Conservation (phyloP, 441 rosid species). For the Kokia cookei region DNA sequence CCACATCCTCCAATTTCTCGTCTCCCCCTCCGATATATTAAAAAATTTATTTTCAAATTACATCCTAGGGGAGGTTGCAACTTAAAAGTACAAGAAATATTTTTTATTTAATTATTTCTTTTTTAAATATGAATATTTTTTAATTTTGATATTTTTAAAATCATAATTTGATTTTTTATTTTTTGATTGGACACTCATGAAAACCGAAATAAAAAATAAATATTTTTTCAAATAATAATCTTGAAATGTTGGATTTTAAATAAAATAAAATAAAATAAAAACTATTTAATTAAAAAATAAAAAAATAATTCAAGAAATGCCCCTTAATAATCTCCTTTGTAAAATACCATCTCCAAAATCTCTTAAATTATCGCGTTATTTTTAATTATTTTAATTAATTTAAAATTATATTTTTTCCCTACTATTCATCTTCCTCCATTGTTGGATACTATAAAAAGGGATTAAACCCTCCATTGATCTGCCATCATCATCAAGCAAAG, state of each 20-base stretch:
- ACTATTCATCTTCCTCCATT: slow-evolving; percentile 12
- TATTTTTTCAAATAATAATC: no score
- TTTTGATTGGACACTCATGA: no score
- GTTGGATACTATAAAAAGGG: slow-evolving; percentile 30
- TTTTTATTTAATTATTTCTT: no score
- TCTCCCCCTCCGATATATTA: background rate
- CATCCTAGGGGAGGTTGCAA: no score
- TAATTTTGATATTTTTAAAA: no score
- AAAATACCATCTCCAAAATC: background rate
- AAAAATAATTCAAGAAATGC: background rate
- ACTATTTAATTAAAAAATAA: background rate
- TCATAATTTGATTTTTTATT: no score
- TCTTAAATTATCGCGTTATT: slow-evolving; percentile 19
- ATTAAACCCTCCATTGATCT: background rate
- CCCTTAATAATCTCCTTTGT: background rate
- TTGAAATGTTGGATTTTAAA: background rate
- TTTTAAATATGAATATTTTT: no score
- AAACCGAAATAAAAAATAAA: no score
- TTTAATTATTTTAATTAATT: background rate
- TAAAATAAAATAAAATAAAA: no score
- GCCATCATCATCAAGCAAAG: background rate
- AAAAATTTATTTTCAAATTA: background rate
- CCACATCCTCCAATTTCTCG: slow-evolving; percentile 15
- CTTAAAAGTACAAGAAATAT: no score
- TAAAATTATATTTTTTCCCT: background rate